A percentile compares a stretch with the other conserved stretches of the same genome.
These are phyloP conservation scores for Cocos nucifera DNA, from an alignment of 176 grass and related monocot species.

Conservation along the genomic window DNA sequence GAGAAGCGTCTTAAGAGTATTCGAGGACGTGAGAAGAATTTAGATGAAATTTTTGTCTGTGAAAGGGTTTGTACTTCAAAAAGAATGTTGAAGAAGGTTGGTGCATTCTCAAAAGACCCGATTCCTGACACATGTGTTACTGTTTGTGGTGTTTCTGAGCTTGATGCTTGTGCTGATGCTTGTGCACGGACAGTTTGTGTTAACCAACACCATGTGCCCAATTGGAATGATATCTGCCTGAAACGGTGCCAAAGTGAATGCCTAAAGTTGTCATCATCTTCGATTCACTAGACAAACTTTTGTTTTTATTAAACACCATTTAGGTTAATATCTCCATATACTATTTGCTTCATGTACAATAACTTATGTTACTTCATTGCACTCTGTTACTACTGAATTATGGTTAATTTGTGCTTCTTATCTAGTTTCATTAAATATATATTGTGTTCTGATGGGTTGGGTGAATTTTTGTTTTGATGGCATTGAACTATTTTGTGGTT, in stretches of 20 bases:
- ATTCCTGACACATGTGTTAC: constrained; percentile 88
- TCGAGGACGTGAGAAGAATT: constrained; percentile 62
- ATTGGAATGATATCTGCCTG: constrained; percentile 90
- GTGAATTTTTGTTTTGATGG: too few relatives aligned
- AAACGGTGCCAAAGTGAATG: constrained; percentile 92
- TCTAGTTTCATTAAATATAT: too few relatives aligned
- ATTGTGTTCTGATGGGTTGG: too few relatives aligned
- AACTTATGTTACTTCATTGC: too few relatives aligned
- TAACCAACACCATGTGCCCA: constrained; percentile 86
- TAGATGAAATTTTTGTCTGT: constrained; percentile 77
- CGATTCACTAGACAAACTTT: constrained; percentile 2
- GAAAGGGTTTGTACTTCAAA: constrained; percentile 84
- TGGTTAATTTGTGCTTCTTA: too few relatives aligned
- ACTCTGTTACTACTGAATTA: too few relatives aligned
- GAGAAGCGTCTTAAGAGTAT: constrained; percentile 59
- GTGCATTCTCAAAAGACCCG: constrained; percentile 86
- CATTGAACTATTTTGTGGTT: too few relatives aligned
- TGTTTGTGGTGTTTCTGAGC: constrained; percentile 72
- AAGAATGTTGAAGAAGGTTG: constrained; percentile 84
- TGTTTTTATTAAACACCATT: too few relatives aligned
- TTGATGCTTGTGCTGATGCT: constrained; percentile 84
- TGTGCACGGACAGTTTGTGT: constrained; percentile 85
- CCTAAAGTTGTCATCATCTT: constrained; percentile 65
- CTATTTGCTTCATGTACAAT: too few relatives aligned
- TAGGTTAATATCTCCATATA: too few relatives aligned